These are phyloP conservation scores for Olyra latifolia DNA, from an alignment of 176 grass and related monocot genomes.

Conservation along the genomic window DNA sequence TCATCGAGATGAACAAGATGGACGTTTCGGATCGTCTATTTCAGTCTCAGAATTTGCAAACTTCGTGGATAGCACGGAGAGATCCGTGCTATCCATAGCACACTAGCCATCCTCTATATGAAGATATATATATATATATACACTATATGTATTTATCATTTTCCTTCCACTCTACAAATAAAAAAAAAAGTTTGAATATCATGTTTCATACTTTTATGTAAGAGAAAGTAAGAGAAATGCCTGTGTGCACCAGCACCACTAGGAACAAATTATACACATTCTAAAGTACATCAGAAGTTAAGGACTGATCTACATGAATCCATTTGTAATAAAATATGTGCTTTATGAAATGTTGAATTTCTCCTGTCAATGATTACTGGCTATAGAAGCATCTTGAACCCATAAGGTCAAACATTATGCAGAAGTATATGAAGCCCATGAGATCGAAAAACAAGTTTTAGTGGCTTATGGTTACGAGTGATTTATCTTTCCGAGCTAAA, in stretches of 20 bases:
- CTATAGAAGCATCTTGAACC: background rate
- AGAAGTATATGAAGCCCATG: background rate
- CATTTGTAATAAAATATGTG: background rate
- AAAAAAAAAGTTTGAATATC: background rate
- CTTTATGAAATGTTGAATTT: background rate
- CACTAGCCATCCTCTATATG: too few species aligned
- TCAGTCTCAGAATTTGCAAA: too few species aligned
- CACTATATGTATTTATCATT: background rate
- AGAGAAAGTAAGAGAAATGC: background rate
- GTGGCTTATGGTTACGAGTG: background rate
- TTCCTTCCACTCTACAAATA: background rate
- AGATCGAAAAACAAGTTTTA: background rate
- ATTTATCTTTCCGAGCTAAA: conserved; percentile 14
- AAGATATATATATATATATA: conserved; percentile 12
- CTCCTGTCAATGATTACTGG: background rate
- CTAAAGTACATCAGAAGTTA: conserved; percentile 1
- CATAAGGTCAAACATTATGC: background rate
- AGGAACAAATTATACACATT: background rate
- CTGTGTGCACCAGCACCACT: background rate
- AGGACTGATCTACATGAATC: conserved; percentile 5
- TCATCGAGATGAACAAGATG: too few species aligned
- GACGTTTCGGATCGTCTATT: too few species aligned
- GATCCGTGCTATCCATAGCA: too few species aligned
- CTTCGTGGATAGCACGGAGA: too few species aligned
- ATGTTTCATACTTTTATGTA: conserved; percentile 3